Percentiles rank a stretch among this genome's conserved stretches.
Conservation (phyloP, 805 yeast species). For the Candida anglica region DNA sequence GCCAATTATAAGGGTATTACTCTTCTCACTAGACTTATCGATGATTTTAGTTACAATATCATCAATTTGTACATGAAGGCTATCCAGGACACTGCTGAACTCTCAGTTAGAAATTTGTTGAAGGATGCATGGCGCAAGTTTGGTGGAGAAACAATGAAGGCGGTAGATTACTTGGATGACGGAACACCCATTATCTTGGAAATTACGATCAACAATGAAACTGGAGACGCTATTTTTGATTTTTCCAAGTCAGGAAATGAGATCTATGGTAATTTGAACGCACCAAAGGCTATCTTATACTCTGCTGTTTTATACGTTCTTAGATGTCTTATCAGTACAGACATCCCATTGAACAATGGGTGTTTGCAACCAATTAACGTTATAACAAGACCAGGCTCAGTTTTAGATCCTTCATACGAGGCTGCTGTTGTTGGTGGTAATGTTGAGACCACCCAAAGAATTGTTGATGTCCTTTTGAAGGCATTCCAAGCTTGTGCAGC, state of each 20-base stretch:
- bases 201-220: conserved; percentile 43
- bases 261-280: conserved; percentile 84
- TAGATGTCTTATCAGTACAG: conserved; percentile 78
- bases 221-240: conserved; percentile 70
- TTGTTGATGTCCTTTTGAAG: conserved; percentile 82
- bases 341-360: conserved; percentile 92
- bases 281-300: conserved; percentile 85
- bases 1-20: conserved; percentile 85
- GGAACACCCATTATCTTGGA: conserved; percentile 64
- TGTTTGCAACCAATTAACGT: conserved; percentile 78
- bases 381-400: conserved; percentile 30
- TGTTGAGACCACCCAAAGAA: conserved; percentile 90
- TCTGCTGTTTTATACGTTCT: conserved; percentile 87
- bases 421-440: conserved; percentile 93
- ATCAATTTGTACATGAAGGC: conserved; percentile 33
- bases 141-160: conserved; percentile 38
- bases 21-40: conserved; percentile 54
- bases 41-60: conserved; percentile 53
- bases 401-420: conserved; percentile 69
- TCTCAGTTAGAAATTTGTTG: conserved; percentile 28
- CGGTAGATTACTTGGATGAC: conserved; percentile 73
- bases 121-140: conserved; percentile 34
- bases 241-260: conserved; percentile 86
- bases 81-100: conserved; percentile 31
- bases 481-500: conserved; percentile 91